phyloP scores from a whole-genome alignment of 2,329 filamentous ascomycete genomes.

The Stenocarpella maydis region DNA sequence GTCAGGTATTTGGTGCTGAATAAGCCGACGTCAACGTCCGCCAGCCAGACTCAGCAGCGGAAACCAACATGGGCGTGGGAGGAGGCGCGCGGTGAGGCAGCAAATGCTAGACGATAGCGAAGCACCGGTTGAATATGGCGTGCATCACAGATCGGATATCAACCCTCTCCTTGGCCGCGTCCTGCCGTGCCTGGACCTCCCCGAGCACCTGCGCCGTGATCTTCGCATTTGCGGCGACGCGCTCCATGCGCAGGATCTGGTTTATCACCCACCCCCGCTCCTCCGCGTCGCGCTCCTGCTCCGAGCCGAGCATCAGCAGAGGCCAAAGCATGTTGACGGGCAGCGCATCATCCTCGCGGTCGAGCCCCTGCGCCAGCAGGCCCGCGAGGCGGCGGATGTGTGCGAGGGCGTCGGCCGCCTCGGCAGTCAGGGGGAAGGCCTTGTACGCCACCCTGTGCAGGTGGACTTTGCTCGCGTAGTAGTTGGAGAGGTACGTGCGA shows the following conservation, averaged over 20 bases:
- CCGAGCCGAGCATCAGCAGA: constrained; percentile 62
- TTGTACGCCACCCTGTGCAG: constrained; percentile 66
- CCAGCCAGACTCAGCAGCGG: not conserved
- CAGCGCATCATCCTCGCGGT: constrained; percentile 52
- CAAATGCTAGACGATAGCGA: constrained; percentile 54
- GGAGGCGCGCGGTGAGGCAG: too few relatives aligned
- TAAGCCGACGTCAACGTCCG: not conserved
- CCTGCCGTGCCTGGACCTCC: constrained; percentile 55
- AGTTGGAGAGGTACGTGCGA: constrained; percentile 64
- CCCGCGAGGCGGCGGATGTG: constrained; percentile 57
- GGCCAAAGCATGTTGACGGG: constrained; percentile 67
- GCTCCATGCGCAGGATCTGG: constrained; percentile 57
- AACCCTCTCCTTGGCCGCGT: constrained; percentile 49
- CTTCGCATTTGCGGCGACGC: constrained; percentile 52
- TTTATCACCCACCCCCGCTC: constrained; percentile 60
- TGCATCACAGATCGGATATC: constrained; percentile 57
- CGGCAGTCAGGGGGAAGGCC: constrained; percentile 59
- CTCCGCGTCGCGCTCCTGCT: constrained; percentile 55
- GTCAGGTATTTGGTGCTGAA: constrained; percentile 15
- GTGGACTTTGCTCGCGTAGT: constrained; percentile 63
- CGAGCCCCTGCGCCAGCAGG: constrained; percentile 52
- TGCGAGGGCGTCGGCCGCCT: constrained; percentile 55
- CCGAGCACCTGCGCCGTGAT: constrained; percentile 56
- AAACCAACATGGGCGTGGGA: not conserved
- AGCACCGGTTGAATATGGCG: constrained; percentile 58